Evolutionary conservation across 2,329 filamentous ascomycete species (phyloP).

Genomic region (Myriangium duriaei): DNA sequence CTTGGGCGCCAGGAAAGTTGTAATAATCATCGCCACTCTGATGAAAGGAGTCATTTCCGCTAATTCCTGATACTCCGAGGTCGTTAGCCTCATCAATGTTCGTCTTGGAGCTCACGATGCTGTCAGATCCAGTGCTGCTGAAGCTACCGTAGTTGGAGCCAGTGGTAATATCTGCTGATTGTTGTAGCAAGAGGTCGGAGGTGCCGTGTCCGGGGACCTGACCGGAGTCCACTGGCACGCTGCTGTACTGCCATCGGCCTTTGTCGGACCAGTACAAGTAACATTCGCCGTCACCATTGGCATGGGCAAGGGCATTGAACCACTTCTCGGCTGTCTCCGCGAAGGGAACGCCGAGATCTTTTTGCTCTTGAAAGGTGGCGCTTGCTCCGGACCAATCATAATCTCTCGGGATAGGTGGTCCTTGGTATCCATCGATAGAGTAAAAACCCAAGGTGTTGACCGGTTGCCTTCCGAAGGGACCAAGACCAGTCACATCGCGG

Average conservation of each 20-base stretch:
- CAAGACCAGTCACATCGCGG: neutral
- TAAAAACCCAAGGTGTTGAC: neutral
- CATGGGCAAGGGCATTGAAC: neutral
- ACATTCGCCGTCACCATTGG: neutral
- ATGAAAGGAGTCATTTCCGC: neutral
- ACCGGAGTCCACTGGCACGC: neutral
- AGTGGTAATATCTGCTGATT: neutral
- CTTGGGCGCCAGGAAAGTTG: neutral
- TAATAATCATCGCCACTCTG: neutral
- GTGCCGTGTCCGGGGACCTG: too few species aligned
- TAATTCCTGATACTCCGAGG: neutral
- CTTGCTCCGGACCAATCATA: conserved; percentile 2
- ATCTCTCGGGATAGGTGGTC: conserved; percentile 2
- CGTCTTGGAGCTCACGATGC: neutral
- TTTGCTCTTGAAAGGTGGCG: too few species aligned
- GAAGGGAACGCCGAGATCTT: neutral
- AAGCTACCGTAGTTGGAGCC: neutral
- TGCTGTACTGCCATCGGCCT: neutral
- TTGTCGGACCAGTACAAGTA: neutral
- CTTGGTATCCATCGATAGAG: neutral
- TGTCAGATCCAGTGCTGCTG: neutral
- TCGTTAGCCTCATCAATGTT: neutral
- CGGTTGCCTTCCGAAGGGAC: neutral
- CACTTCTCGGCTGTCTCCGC: neutral
- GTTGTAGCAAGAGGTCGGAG: neutral